Evolutionary conservation across 441 rosid species (phyloP).

Genomic region (Pelargonium citronellum): DNA sequence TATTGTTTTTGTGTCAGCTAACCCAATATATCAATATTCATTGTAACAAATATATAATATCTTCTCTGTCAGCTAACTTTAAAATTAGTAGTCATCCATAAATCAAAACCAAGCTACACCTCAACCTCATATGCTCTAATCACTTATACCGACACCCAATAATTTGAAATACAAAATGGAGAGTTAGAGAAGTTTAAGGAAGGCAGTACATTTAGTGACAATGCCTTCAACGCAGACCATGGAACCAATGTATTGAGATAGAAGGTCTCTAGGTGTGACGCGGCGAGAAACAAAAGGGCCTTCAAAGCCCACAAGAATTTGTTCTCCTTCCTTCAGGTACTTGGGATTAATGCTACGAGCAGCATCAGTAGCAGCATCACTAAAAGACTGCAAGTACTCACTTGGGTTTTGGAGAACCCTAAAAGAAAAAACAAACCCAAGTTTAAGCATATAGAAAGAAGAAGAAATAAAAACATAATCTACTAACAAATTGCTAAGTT

Average conservation of each 20-base stretch:
- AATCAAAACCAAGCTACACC: not conserved
- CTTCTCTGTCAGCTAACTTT: not conserved
- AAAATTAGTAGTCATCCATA: not conserved
- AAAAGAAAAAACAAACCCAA: constrained; percentile 10
- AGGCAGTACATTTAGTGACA: constrained; percentile 74
- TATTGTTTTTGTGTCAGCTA: no score
- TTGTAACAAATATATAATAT: not conserved
- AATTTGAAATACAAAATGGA: not conserved
- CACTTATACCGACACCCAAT: not conserved
- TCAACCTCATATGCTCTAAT: not conserved
- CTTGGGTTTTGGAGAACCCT: constrained; percentile 76
- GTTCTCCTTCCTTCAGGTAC: constrained; percentile 81
- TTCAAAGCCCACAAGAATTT: constrained; percentile 78
- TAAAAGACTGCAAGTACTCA: constrained; percentile 84
- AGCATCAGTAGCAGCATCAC: constrained; percentile 84
- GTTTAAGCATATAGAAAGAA: not conserved
- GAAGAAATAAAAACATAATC: not conserved
- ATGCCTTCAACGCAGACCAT: constrained; percentile 95
- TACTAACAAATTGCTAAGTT: no score
- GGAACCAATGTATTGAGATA: constrained; percentile 88
- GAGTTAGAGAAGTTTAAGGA: not conserved
- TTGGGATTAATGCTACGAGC: constrained; percentile 64
- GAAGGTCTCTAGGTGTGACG: constrained; percentile 90
- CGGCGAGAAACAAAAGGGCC: constrained; percentile 95
- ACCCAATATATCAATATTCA: not conserved